These are phyloP conservation scores for Lipomyces japonicus DNA, from an alignment of 805 yeast genomes.

Conservation along the genomic window DNA sequence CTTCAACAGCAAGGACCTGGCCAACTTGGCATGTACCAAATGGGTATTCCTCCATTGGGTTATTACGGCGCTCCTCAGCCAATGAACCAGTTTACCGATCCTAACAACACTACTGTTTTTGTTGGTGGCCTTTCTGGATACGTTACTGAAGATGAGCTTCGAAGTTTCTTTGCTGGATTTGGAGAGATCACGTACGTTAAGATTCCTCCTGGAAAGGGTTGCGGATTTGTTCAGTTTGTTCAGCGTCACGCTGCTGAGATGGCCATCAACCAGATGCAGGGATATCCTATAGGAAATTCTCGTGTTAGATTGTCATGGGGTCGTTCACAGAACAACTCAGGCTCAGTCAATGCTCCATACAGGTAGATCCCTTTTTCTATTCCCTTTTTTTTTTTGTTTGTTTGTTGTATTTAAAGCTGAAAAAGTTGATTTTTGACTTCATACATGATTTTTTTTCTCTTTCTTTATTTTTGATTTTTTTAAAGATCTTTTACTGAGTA, in stretches of 20 bases:
- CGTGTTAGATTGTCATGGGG: slow-evolving; percentile 89
- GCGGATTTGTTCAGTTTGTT: slow-evolving; percentile 83
- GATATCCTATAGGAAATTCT: slow-evolving; percentile 79
- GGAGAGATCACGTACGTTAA: slow-evolving; percentile 75
- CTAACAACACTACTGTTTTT: slow-evolving; percentile 71
- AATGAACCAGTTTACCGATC: slow-evolving; percentile 63
- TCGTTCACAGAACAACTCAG: slow-evolving; percentile 45
- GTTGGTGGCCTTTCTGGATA: slow-evolving; percentile 60
- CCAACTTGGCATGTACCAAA: slow-evolving; percentile 32
- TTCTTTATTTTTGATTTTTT: neutral
- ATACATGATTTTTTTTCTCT: slow-evolving; percentile 4
- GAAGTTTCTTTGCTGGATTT: slow-evolving; percentile 57
- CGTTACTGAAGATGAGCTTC: slow-evolving; percentile 60
- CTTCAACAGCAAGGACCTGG: slow-evolving; percentile 32
- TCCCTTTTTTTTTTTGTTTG: slow-evolving; percentile 1
- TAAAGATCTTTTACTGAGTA: slow-evolving; percentile 18
- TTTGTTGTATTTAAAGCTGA: slow-evolving; percentile 12
- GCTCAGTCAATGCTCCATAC: slow-evolving; percentile 34
- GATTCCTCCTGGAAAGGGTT: slow-evolving; percentile 74
- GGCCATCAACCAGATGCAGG: slow-evolving; percentile 85
- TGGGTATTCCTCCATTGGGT: slow-evolving; percentile 35
- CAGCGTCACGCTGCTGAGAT: slow-evolving; percentile 77
- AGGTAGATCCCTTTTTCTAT: slow-evolving; percentile 24
- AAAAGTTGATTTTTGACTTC: slow-evolving; percentile 4
- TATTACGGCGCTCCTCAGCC: slow-evolving; percentile 37